phyloP scores from a whole-genome alignment of 164 flowering plant species.

The Piper longum region DNA sequence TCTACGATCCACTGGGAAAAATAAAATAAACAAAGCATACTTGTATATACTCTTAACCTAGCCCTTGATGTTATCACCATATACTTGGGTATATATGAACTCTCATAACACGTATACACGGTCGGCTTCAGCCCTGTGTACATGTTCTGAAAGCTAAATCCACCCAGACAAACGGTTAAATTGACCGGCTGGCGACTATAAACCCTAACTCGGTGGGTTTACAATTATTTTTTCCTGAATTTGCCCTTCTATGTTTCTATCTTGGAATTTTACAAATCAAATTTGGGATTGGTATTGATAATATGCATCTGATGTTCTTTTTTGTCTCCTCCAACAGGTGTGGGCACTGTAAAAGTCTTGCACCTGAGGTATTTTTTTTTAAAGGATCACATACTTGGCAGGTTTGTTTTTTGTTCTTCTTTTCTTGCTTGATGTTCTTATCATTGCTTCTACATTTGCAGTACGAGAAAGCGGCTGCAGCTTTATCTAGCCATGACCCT shows the following conservation, averaged over 20 bases:
- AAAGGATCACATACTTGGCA: background rate
- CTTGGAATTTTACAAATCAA: background rate
- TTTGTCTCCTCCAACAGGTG: conserved; percentile 41
- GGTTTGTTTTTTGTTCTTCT: background rate
- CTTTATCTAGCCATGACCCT: conserved; percentile 52
- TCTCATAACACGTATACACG: too few relatives aligned
- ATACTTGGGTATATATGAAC: too few relatives aligned
- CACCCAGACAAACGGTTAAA: too few relatives aligned
- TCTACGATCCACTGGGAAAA: too few relatives aligned
- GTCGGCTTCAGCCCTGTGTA: too few relatives aligned
- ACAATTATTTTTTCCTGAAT: too few relatives aligned
- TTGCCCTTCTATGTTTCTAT: background rate
- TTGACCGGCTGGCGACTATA: too few relatives aligned
- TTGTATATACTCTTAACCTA: too few relatives aligned
- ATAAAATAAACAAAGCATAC: too few relatives aligned
- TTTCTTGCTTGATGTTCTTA: background rate
- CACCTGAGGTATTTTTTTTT: conserved; percentile 66
- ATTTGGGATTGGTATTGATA: background rate
- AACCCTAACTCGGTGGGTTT: too few relatives aligned
- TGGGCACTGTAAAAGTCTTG: conserved; percentile 88
- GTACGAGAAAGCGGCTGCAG: conserved; percentile 89
- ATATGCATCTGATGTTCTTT: background rate
- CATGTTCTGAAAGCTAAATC: too few relatives aligned
- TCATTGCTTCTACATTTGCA: conserved; percentile 13
- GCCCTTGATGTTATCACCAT: too few relatives aligned